Evolutionary conservation across 441 rosid genomes (phyloP), one percentile per base, ranked within the genome.

Genomic region (Pelargonium australe): DNA sequence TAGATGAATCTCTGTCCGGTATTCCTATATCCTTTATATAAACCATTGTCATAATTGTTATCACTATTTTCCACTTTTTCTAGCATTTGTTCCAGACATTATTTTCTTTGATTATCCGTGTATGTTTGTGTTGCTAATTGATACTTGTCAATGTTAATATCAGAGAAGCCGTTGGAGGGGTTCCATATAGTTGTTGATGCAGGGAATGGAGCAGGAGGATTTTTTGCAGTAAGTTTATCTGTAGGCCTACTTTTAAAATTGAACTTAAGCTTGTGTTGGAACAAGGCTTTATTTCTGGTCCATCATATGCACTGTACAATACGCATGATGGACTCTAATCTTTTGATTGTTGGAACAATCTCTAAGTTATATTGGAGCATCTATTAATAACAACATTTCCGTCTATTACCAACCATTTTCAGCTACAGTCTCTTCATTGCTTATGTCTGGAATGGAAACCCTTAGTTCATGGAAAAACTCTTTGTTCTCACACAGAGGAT

Each of bases 161-260:
- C 79, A 92, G 99, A 90, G 83, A 95, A 87, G 81, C 99, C 99
- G 45, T 77, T 95, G 82, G 97, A 87, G 78, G 99, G 98, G 63
- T 95, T 95, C 84, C 99, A 90, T 74, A 82, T 92, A 61, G 84
- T 95, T 80, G 99, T 95, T 69, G 99, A 95, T 83, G 99, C 99
- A 23, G 99, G 99, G 83, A 92, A 95, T 83, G 99, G 99, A 78
- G 96, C 98, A 45, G 99, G 98, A 78, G 99, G 99, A 25, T 95
- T 90, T 84, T 95, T 95, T 66, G 90, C 98, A 16, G 98, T 95
- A 81, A 90, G 98, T 84, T 75, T 45, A 23, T 55, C 67, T 63
- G 47, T n/a, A 45, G 43, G 13, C 64, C 49, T 67, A 8, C 16
- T 14, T 62, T 45, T 14, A 40, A 58, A 63, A 57, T 64, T 64